Conservation (phyloP, 495 filamentous ascomycete species). For the Xanthoparmelia taractica region DNA sequence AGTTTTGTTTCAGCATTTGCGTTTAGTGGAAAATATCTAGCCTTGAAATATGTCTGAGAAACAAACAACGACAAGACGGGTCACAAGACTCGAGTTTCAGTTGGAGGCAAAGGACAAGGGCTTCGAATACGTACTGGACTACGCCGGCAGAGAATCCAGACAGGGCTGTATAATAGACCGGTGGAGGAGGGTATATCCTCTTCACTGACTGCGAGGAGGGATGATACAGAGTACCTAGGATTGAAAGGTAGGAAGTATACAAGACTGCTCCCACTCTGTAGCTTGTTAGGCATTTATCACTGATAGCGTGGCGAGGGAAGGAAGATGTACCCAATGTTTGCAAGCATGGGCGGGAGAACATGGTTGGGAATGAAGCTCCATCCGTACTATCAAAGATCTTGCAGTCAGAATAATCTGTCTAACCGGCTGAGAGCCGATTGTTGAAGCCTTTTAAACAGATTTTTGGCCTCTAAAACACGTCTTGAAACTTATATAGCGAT, state of each 20-base stretch:
- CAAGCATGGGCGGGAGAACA: conserved; percentile 75
- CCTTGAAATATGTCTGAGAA: neutral
- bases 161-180: conserved; percentile 55
- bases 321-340: conserved; percentile 56
- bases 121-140: conserved; percentile 46
- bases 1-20: neutral
- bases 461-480: neutral
- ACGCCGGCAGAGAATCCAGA: conserved; percentile 72
- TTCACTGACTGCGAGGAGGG: conserved; percentile 61
- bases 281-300: conserved; percentile 3
- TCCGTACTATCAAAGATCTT: conserved; percentile 42
- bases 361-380: conserved; percentile 87
- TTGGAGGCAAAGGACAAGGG: no score
- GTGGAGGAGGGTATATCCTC: conserved; percentile 68
- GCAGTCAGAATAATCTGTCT: neutral
- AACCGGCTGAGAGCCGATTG: neutral
- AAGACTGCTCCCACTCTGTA: conserved; percentile 69
- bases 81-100: no score
- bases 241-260: conserved; percentile 82
- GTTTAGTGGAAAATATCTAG: neutral
- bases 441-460: neutral
- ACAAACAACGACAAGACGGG: no score
- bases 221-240: conserved; percentile 62
- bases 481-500: neutral
- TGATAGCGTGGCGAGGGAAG: neutral